Percentiles rank a stretch among this genome's conserved stretches.
Conservation (phyloP, 768 basidiomycete species). For the Leccinum arenicola region DNA sequence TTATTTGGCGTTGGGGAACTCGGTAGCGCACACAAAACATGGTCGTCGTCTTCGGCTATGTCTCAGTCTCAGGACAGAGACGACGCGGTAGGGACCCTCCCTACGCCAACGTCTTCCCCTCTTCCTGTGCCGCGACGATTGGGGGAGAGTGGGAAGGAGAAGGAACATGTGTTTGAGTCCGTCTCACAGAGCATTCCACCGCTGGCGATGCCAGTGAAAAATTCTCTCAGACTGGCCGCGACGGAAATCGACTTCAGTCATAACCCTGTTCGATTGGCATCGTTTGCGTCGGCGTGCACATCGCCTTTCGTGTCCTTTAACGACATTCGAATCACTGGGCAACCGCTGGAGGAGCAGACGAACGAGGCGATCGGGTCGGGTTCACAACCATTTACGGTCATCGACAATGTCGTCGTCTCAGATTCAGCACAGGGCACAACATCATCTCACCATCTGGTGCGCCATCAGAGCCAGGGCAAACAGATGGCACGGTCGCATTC, state of each 20-base stretch:
- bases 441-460: not conserved
- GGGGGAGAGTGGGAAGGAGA: conserved; percentile 1
- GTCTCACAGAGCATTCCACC: not conserved
- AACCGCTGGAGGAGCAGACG: not conserved
- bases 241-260: conserved; percentile 5
- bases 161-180: conserved; percentile 3
- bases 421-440: not conserved
- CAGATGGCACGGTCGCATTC: not conserved
- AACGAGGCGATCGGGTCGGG: not conserved
- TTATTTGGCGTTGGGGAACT: conserved; percentile 47
- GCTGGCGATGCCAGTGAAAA: not conserved
- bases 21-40: conserved; percentile 8
- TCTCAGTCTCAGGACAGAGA: conserved; percentile 1
- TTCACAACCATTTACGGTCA: conserved; percentile 14
- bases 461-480: conserved; percentile 1
- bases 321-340: not conserved
- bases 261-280: not conserved
- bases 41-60: conserved; percentile 18
- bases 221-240: not conserved
- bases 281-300: conserved; percentile 4
- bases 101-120: conserved; percentile 29
- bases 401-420: conserved; percentile 15
- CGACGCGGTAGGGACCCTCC: conserved; percentile 7
- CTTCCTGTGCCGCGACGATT: not conserved
- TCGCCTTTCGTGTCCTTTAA: conserved; percentile 17